These are phyloP conservation scores for Paramecium bursaria DNA, from an alignment of 73 alveolate species.

Conservation along the genomic window DNA sequence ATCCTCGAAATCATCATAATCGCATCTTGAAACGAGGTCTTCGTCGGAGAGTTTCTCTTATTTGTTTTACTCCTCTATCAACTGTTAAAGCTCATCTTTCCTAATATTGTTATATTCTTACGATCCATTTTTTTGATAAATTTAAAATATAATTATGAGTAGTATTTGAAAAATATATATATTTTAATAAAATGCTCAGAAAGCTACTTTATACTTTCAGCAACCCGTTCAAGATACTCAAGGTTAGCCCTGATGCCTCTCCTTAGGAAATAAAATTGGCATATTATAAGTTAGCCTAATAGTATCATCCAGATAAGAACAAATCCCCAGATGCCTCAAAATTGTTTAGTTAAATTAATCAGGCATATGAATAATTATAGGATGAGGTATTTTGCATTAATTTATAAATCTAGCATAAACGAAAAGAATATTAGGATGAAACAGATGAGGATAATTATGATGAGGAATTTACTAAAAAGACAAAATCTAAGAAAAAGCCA, in stretches of 20 bases:
- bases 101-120: constrained; percentile 10
- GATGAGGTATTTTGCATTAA: constrained; percentile 41
- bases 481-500: constrained; percentile 20
- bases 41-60: constrained; percentile 19
- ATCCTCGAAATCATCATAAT: constrained; percentile 53
- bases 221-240: constrained; percentile 41
- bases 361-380: constrained; percentile 38
- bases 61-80: constrained; percentile 30
- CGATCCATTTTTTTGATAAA: constrained; percentile 26
- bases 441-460: constrained; percentile 23
- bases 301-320: constrained; percentile 52
- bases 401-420: constrained; percentile 1
- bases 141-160: no score
- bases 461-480: constrained; percentile 15
- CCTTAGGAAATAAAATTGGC: constrained; percentile 27
- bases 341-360: constrained; percentile 34
- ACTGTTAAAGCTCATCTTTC: constrained; percentile 47
- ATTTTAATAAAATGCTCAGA: neutral
- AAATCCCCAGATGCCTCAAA: constrained; percentile 24
- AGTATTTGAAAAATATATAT: no score
- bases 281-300: constrained; percentile 40
- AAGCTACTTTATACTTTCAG: neutral
- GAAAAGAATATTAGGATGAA: constrained; percentile 31
- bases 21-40: constrained; percentile 14
- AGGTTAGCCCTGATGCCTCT: constrained; percentile 6